Base-by-base conservation (phyloP, 495 filamentous ascomycete genomes). In the Hypoxylon fragiforme region DNA sequence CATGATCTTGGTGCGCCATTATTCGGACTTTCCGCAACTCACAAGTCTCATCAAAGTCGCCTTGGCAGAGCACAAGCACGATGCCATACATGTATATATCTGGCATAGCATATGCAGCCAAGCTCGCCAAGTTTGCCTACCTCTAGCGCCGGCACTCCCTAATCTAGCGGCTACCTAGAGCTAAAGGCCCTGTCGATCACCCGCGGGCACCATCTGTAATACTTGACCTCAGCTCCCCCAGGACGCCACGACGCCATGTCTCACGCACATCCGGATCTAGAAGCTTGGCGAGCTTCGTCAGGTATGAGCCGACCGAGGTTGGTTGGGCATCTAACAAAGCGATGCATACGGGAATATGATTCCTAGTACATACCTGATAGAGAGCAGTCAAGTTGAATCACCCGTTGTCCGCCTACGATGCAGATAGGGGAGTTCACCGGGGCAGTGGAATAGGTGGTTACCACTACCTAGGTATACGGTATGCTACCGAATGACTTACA, bases 171-270 rank as follows among this genome's bases (percentile, higher is more conserved):
- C 46, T 51, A 51, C 32, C n/a, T n/a, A n/a, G n/a, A n/a, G 49
- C 41, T 41, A 8, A 41, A 28, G 57, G 40, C 51, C 51, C 51
- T 55, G 57, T 61, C 57, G 57, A 61, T 61, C 57, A 61, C 51
- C 57, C 57, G 57, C 28, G 35, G 15, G 19, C 43, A 31, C n/a
- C 30, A 40, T 43, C 46, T 44, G 46, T 51, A 46, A 61, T 32
- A 55, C 57, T 21, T 38, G 4, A 21, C 39, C 19, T 15, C 44
- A 54, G 50, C 50, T 60, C 40, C 49, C 39, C 20, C 22, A 37
- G 31, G 44, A 50, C 38, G 39, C 44, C 44, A 54, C 50, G 7
- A 16, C 31, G 44, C 45, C 50, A 37, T 37, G 51, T 55, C 46
- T 61, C 13, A 55, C 41, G 22, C 26, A 3, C 15, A 12, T 14